Evolutionary conservation across 768 basidiomycete genomes (phyloP).

Genomic region (Leccinum rimulosum): DNA sequence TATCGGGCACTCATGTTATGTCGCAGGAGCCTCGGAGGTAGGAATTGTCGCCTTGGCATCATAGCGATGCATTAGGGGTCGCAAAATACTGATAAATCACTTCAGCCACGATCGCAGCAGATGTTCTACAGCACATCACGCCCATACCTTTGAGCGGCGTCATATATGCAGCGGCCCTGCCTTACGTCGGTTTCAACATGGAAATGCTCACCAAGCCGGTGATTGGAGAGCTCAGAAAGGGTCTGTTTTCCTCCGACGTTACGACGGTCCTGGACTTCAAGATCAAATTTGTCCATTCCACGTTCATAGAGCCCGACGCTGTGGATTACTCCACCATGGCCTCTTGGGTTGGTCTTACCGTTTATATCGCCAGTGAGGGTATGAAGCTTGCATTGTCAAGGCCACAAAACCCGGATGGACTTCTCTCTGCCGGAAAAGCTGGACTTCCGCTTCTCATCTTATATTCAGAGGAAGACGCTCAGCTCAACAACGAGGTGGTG

Average conservation of each 20-base stretch:
- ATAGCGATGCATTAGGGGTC: neutral
- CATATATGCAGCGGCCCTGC: constrained; percentile 7
- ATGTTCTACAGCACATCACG: constrained; percentile 1
- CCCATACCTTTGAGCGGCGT: neutral
- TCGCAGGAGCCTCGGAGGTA: constrained; percentile 9
- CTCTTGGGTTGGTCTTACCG: constrained; percentile 4
- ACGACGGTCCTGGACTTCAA: neutral
- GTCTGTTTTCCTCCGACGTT: neutral
- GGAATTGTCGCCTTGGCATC: neutral
- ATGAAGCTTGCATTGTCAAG: neutral
- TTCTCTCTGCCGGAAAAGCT: constrained; percentile 1
- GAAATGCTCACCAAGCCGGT: neutral
- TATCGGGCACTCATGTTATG: neutral
- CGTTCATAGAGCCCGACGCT: constrained; percentile 2
- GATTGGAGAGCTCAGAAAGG: neutral
- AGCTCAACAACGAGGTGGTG: constrained; percentile 1
- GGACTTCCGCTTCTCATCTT: neutral
- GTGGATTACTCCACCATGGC: constrained; percentile 5
- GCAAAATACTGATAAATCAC: neutral
- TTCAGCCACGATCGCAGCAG: neutral
- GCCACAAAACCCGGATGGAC: neutral
- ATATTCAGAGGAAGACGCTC: neutral
- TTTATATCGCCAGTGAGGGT: neutral
- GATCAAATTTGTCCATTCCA: constrained; percentile 6
- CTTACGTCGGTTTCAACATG: constrained; percentile 9